phyloP scores from a whole-genome alignment of 2,329 filamentous ascomycete species.

The Trichoderma arundinaceum region DNA sequence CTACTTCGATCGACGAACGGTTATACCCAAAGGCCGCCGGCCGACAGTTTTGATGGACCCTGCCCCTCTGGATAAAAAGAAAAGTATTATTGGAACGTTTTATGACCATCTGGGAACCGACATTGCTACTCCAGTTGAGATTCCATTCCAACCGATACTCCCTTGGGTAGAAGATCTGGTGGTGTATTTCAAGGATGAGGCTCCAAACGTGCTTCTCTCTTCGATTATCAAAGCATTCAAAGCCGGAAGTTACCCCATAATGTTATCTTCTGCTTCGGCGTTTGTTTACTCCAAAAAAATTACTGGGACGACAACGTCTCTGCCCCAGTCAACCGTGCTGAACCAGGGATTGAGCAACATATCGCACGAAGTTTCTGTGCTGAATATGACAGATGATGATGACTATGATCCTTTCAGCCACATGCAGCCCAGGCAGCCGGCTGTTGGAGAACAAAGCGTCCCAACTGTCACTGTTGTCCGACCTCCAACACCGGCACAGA shows the following conservation, averaged over 20 bases:
- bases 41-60: conserved; percentile 41
- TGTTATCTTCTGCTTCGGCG: conserved; percentile 36
- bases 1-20: conserved; percentile 40
- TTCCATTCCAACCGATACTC: conserved; percentile 52
- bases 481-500: conserved; percentile 52
- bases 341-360: not conserved
- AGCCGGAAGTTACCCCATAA: conserved; percentile 39
- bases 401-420: conserved; percentile 55
- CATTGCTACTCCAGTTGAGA: conserved; percentile 37
- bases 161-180: conserved; percentile 62
- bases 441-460: conserved; percentile 35
- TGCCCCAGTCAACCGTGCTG: conserved; percentile 33
- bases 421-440: conserved; percentile 38
- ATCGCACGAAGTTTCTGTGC: not conserved
- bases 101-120: conserved; percentile 51
- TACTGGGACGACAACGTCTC: conserved; percentile 40
- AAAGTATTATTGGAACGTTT: conserved; percentile 39
- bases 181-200: conserved; percentile 57
- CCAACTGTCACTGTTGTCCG: conserved; percentile 41
- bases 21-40: conserved; percentile 42
- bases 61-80: conserved; percentile 41
- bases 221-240: conserved; percentile 54
- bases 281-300: conserved; percentile 34
- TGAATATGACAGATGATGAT: conserved; percentile 42
- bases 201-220: conserved; percentile 51